These are phyloP conservation scores for Vicia villosa DNA, from an alignment of 306 rosid genomes.

Conservation along the genomic window DNA sequence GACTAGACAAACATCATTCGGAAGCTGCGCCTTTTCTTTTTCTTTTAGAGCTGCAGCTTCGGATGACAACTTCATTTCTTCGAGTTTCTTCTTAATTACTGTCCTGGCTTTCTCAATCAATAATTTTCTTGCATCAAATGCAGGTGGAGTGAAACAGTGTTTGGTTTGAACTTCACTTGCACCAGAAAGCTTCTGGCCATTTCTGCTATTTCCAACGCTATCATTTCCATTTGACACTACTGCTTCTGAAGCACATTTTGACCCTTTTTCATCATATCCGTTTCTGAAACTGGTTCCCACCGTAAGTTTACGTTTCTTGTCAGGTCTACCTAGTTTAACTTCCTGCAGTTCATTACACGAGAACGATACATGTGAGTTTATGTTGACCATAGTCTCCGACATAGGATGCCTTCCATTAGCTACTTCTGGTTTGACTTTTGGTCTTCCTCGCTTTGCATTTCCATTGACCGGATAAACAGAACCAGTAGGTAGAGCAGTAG, in stretches of 20 bases:
- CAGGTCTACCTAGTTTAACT: slow-evolving; percentile 48
- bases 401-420: slow-evolving; percentile 55
- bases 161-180: slow-evolving; percentile 57
- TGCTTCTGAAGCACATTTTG: slow-evolving; percentile 56
- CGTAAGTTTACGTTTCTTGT: slow-evolving; percentile 68
- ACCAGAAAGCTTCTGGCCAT: slow-evolving; percentile 48
- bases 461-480: slow-evolving; percentile 60
- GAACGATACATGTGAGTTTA: slow-evolving; percentile 46
- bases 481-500: slow-evolving; percentile 41
- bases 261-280: slow-evolving; percentile 55
- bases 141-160: slow-evolving; percentile 66
- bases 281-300: slow-evolving; percentile 57
- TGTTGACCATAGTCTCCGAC: slow-evolving; percentile 44
- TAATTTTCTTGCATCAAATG: slow-evolving; percentile 78
- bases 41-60: slow-evolving; percentile 44
- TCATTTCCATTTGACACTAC: slow-evolving; percentile 60
- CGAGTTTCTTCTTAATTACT: slow-evolving; percentile 73
- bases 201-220: slow-evolving; percentile 35
- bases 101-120: slow-evolving; percentile 84
- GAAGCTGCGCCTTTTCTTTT: slow-evolving; percentile 43
- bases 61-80: slow-evolving; percentile 67
- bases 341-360: slow-evolving; percentile 47
- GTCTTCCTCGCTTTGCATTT: slow-evolving; percentile 59
- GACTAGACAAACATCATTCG: slow-evolving; percentile 45
- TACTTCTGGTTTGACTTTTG: slow-evolving; percentile 54